Base-by-base conservation (phyloP, 2,329 filamentous ascomycete genomes). In the Fusarium pseudograminearum region DNA sequence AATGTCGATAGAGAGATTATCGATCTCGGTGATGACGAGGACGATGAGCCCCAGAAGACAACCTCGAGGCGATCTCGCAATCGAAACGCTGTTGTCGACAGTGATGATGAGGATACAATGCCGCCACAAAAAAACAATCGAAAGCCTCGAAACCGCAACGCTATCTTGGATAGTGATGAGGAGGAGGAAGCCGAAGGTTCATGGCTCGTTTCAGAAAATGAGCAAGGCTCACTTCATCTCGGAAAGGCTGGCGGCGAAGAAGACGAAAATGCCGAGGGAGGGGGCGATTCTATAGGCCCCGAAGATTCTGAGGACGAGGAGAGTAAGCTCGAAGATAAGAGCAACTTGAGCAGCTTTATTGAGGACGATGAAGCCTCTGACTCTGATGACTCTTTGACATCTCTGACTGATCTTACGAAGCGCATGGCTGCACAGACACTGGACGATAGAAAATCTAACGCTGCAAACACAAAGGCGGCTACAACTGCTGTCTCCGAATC, bases 231-330 rank as follows among this genome's bases (percentile, higher is more conserved):
- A 2, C 76, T 90, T 6, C 83, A 83, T n/a, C 83, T 94, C 18
- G 93, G 92, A 48, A 91, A 90, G 76, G 91, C 92, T 45, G 93
- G 93, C n/a, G 93, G 92, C 6, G 87, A 89, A n/a, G 91, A 93
- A 54, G 93, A 97, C 67, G 93, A 97, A 78, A 89, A 97, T 76
- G 93, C 91, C 4, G 94, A 97, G 76, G 93, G 93, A 3, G 93
- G 91, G 5, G 94, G 93, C 24, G 92, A 97, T 59, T 93, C 89
- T 77, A 84, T 97, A 51, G 87, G 87, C 38, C 89, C 90, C 0
- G 89, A 92, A 31, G 92, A 96, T 74, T 92, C 90, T 0, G 78
- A 80, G 15, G 80, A 83, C 40, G 85, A 86, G 5, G 87, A 86
- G 10, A 83, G 84, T 12, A 85, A 87, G 12, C 84, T 84, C 3